Evolutionary conservation across 306 rosid species (phyloP).

Genomic region (Dalbergia cochinchinensis): DNA sequence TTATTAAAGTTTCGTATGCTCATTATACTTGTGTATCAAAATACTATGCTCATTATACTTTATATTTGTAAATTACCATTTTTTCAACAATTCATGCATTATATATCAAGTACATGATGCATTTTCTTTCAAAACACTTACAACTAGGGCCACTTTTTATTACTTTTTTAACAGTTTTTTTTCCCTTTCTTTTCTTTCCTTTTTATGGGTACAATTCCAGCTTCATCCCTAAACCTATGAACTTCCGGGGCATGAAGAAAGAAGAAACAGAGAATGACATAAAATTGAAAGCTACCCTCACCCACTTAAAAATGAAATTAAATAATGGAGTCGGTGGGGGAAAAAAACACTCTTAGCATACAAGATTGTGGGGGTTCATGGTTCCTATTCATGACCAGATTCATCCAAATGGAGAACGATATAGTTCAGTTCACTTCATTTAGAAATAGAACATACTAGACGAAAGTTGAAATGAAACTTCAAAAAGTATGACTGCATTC

Average conservation of each 20-base stretch:
- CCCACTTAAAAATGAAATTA: background rate
- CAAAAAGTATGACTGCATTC: background rate
- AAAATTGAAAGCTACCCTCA: conserved; percentile 5
- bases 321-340: conserved; percentile 18
- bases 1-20: background rate
- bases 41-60: background rate
- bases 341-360: background rate
- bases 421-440: conserved; percentile 19
- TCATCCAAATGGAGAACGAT: conserved; percentile 14
- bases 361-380: conserved; percentile 8
- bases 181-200: background rate
- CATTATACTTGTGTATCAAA: too few species aligned
- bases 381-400: conserved; percentile 23
- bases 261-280: background rate
- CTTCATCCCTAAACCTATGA: background rate
- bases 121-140: background rate
- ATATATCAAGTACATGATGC: background rate
- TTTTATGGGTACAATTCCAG: background rate
- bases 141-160: conserved; percentile 1
- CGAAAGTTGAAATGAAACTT: background rate
- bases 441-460: background rate
- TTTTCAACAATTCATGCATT: background rate
- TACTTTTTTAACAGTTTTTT: background rate
- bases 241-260: background rate
- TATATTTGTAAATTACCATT: background rate